Evolutionary conservation across 108 stramenopile species (phyloP).

Genomic region (Nannochloropsis salina): DNA sequence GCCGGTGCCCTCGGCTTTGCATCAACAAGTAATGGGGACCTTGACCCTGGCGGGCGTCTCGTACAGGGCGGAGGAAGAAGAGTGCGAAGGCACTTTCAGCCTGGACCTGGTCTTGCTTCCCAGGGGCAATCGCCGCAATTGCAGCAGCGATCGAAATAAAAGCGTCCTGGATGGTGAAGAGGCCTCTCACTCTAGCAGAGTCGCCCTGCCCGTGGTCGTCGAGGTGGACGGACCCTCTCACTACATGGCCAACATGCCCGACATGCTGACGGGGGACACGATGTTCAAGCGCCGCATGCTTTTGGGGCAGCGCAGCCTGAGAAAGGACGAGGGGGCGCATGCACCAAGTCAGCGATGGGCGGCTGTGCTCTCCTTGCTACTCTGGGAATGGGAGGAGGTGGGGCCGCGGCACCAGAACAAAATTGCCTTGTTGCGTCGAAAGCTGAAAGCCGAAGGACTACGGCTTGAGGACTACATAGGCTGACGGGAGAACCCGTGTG

Average conservation of each 20-base stretch:
- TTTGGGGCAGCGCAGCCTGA: neutral
- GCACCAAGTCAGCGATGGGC: neutral
- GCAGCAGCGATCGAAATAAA: neutral
- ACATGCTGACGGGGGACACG: neutral
- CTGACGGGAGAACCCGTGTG: too few relatives aligned
- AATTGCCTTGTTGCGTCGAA: neutral
- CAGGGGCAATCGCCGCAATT: neutral
- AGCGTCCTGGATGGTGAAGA: neutral
- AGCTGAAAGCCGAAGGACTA: neutral
- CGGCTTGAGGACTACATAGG: neutral
- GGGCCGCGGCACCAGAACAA: neutral
- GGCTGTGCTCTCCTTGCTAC: neutral
- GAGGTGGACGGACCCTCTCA: neutral
- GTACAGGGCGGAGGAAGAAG: neutral
- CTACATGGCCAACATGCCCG: neutral
- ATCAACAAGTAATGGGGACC: neutral
- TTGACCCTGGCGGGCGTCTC: neutral
- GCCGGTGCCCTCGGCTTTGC: neutral
- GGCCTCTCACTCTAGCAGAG: neutral
- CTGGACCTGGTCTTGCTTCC: neutral
- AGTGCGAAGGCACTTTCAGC: neutral
- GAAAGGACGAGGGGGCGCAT: neutral
- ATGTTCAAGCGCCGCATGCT: constrained; percentile 11
- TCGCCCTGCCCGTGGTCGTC: neutral
- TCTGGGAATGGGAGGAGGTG: constrained; percentile 5